Evolutionary conservation across 306 rosid genomes (phyloP), one percentile per base, ranked within the genome.

Genomic region (Aeschynomene evenia): DNA sequence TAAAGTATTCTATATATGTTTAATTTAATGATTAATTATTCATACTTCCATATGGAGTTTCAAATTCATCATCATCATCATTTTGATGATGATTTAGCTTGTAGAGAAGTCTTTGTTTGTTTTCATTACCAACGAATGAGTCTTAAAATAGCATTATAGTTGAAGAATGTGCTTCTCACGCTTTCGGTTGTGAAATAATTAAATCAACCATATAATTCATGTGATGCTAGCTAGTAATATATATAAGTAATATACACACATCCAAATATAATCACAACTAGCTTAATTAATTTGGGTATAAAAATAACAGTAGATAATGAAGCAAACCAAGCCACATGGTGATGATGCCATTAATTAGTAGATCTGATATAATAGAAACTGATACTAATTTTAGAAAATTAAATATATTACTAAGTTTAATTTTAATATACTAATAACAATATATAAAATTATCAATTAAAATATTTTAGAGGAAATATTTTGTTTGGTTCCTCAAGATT

Each of bases 11-110:
- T n/a, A n/a, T n/a, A n/a, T n/a, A n/a, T n/a, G n/a, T n/a, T n/a
- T n/a, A n/a, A n/a, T n/a, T 39, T 73, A 52, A 51, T 52, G 11
- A 63, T 63, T 63, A n/a, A n/a, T n/a, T n/a, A n/a, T n/a, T 73
- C 64, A 31, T 45, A 24, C 19, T 43, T 56, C 56, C 66, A 20
- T 45, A 43, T n/a, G n/a, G 21, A 11, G 9, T 24, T 55, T 16
- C 52, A 59, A 59, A 60, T 13, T 60, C 24, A 37, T 55, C 7
- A 54, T 71, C 39, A 59, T 18, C 37, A 46, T n/a, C 39, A 12
- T 6, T 31, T 58, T 70, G 22, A n/a, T n/a, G n/a, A n/a, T n/a
- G n/a, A 42, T 56, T 56, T n/a, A 9, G 29, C 51, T 23, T 54
- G 62, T 40, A 1, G 4, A 71, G 10, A 42, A 50, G 11, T 21